These are phyloP conservation scores for Colletotrichum phormii DNA, from an alignment of 2,329 filamentous ascomycete species.

Conservation along the genomic window DNA sequence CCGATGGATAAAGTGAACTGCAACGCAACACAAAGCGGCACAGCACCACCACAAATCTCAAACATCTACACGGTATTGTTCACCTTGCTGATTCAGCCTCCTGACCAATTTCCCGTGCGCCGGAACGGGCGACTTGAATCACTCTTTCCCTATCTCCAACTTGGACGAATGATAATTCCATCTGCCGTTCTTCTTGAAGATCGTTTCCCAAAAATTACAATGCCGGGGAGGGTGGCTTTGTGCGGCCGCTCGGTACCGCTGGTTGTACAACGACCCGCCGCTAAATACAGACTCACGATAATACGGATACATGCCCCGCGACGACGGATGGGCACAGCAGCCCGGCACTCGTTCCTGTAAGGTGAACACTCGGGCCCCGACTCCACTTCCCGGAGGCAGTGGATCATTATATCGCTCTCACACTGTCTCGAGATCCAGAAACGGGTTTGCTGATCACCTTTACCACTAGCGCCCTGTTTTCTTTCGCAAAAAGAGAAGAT, in stretches of 20 bases:
- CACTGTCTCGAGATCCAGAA: slow-evolving; percentile 7
- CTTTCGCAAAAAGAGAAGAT: slow-evolving; percentile 29
- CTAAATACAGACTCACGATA: background rate
- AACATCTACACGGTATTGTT: background rate
- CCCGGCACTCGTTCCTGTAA: background rate
- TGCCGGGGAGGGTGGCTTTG: background rate
- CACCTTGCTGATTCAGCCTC: slow-evolving; percentile 11
- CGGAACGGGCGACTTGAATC: slow-evolving; percentile 2
- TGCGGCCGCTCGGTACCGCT: slow-evolving; percentile 31
- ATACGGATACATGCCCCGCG: background rate
- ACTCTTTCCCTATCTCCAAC: background rate
- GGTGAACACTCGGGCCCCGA: slow-evolving; percentile 8
- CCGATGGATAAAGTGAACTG: slow-evolving; percentile 26
- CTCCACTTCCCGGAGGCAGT: slow-evolving; percentile 9
- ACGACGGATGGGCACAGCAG: slow-evolving; percentile 2
- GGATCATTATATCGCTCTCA: slow-evolving; percentile 28
- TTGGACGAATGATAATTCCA: background rate
- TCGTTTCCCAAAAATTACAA: slow-evolving; percentile 11
- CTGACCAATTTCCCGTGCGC: slow-evolving; percentile 12
- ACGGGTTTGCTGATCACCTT: slow-evolving; percentile 10
- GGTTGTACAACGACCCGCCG: slow-evolving; percentile 4
- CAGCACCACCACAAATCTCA: background rate
- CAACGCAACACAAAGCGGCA: slow-evolving; percentile 22
- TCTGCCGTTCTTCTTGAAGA: slow-evolving; percentile 15
- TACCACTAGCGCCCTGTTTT: background rate